Conservation (phyloP, 805 yeast species). For the Metschnikowia continentalis region DNA sequence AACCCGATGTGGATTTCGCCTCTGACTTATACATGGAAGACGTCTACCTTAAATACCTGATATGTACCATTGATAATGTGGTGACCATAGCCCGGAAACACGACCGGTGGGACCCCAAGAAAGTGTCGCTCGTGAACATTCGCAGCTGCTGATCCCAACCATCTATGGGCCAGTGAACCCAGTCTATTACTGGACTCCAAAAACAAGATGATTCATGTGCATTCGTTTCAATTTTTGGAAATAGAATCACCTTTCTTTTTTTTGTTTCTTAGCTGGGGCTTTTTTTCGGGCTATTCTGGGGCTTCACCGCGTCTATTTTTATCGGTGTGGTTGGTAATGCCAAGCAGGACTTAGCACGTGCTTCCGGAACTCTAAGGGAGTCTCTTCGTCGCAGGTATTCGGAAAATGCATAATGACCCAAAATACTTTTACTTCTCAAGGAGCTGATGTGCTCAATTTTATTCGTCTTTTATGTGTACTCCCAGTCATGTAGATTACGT, state of each 20-base stretch:
- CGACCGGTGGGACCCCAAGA: conserved; percentile 14
- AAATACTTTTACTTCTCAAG: background rate
- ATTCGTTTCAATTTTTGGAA: background rate
- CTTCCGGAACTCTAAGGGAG: background rate
- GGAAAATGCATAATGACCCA: background rate
- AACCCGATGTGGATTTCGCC: background rate
- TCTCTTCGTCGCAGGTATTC: background rate
- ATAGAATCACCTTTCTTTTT: background rate
- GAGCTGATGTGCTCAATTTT: background rate
- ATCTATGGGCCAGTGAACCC: no score
- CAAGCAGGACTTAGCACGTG: background rate
- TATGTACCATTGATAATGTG: conserved; percentile 23
- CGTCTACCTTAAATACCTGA: conserved; percentile 15
- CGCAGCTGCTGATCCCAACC: background rate
- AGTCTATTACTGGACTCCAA: background rate
- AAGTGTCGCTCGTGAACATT: conserved; percentile 8
- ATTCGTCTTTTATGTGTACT: no score
- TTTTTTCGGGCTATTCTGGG: no score
- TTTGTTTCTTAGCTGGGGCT: no score
- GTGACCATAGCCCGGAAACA: conserved; percentile 21
- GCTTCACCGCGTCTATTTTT: no score
- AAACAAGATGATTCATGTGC: no score
- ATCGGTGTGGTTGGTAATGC: no score
- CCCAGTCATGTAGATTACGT: no score
- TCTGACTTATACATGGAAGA: conserved; percentile 19